Evolutionary conservation across 345 rosid species (phyloP).

Genomic region (Lepidium africanum): DNA sequence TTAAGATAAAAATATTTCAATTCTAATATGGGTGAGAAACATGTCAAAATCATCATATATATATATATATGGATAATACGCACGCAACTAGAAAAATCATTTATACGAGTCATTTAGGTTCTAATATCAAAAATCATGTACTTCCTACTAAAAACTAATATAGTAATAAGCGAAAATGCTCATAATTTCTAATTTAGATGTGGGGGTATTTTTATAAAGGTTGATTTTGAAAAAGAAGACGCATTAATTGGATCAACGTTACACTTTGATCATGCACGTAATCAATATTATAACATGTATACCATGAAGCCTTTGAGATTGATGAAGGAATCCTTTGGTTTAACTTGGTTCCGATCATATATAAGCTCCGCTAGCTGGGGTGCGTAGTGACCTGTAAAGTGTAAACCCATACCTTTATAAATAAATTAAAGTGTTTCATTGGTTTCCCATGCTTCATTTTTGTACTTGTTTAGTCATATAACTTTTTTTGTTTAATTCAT

Average conservation of each 20-base stretch:
- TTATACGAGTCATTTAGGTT: too few species aligned
- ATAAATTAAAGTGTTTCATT: not conserved
- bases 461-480: not conserved
- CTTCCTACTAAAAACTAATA: too few species aligned
- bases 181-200: too few species aligned
- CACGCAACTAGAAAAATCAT: too few species aligned
- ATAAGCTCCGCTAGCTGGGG: slow-evolving; percentile 61
- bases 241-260: not conserved
- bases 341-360: slow-evolving; percentile 40
- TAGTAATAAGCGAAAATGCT: too few species aligned
- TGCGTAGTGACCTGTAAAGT: slow-evolving; percentile 47
- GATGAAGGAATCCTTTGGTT: slow-evolving; percentile 27
- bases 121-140: too few species aligned
- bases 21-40: too few species aligned
- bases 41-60: too few species aligned
- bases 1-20: too few species aligned
- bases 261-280: not conserved
- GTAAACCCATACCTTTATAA: not conserved
- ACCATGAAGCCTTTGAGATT: slow-evolving; percentile 41
- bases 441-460: not conserved
- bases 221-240: too few species aligned
- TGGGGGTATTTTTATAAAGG: too few species aligned
- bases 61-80: too few species aligned
- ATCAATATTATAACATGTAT: not conserved
- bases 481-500: not conserved